Evolutionary conservation across 2,329 filamentous ascomycete species (phyloP), one percentile per base, ranked within the genome.

Genomic region (Ophiosphaerella korrae): DNA sequence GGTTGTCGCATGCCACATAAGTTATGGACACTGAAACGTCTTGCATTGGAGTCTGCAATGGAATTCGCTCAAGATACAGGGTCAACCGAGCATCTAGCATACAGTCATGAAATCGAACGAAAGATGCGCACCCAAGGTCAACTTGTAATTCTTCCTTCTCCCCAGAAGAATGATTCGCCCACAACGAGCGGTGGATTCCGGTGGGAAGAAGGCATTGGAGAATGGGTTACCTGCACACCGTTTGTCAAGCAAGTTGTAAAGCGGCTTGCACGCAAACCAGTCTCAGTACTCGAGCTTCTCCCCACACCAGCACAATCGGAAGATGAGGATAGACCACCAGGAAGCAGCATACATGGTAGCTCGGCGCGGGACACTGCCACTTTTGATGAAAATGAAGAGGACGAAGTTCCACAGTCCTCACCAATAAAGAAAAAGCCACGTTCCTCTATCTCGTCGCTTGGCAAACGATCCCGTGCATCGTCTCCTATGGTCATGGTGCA

Each of bases 181-280:
- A 54, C 63, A 5, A 49, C 36, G n/a, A 48, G 52, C 24, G 63
- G 64, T 12, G 71, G 70, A 3, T 75, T 74, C 45, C 64, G 70
- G 18, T 78, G 75, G 75, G 76, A 79, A 57, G 75, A 77, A 41
- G 75, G 74, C 8, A 72, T 79, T 32, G 74, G 74, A 21, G 77
- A 79, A 52, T 79, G 76, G 76, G 72, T 78, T n/a, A 64, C 68
- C 0, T 73, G 67, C 33, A 77, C 77, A 7, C 76, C 77, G 0
- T 71, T 71, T 55, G 44, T 50, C 7, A 66, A 62, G 35, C 60
- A 64, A 29, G 48, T 55, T 11, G 45, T 50, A n/a, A 58, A 61
- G 37, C 52, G 40, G 8, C 21, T 57, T 11, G 24, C 42, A 5
- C 53, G 50, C 35, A 59, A 59, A 26, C 60, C 63, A 1, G 42